Percentiles rank a stretch among this genome's conserved stretches.
Evolutionary conservation across 257 asterid species (phyloP).

Genomic region (Petunia secreta): DNA sequence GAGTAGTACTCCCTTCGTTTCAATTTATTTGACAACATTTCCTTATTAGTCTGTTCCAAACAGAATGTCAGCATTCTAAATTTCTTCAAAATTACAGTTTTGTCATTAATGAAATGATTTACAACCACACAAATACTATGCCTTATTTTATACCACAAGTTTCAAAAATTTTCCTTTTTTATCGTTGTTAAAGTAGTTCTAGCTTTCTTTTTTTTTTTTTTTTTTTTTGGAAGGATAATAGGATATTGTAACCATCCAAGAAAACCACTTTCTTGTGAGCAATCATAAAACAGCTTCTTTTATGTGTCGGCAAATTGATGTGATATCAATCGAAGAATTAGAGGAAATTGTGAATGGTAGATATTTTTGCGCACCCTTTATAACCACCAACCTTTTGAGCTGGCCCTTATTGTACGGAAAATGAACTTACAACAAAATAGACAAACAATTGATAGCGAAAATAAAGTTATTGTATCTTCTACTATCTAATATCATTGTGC

Average conservation of each 20-base stretch:
- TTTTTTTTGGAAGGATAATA: background rate
- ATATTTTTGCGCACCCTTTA: slow-evolving; percentile 3
- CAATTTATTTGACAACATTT: no score
- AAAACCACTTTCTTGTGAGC: background rate
- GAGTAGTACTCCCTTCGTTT: no score
- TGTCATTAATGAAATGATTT: no score
- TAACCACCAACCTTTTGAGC: background rate
- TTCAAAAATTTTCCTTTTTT: no score
- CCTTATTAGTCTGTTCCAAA: no score
- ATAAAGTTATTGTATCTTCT: background rate
- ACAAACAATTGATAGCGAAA: background rate
- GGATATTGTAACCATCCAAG: background rate
- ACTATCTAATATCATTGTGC: background rate
- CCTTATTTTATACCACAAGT: no score
- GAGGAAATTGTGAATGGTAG: slow-evolving; percentile 15
- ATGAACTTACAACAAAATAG: background rate
- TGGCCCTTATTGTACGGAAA: background rate
- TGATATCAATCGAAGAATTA: background rate
- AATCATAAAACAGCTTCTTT: slow-evolving; percentile 2
- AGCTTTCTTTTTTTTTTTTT: no score
- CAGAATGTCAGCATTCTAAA: no score
- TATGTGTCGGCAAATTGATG: slow-evolving; percentile 24
- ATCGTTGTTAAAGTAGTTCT: no score
- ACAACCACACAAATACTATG: no score
- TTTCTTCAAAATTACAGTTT: no score